A percentile compares a stretch with the other conserved stretches of the same genome.
These are phyloP conservation scores for Emmonsia crescens DNA, from an alignment of 2,329 filamentous ascomycete genomes.

Conservation along the genomic window DNA sequence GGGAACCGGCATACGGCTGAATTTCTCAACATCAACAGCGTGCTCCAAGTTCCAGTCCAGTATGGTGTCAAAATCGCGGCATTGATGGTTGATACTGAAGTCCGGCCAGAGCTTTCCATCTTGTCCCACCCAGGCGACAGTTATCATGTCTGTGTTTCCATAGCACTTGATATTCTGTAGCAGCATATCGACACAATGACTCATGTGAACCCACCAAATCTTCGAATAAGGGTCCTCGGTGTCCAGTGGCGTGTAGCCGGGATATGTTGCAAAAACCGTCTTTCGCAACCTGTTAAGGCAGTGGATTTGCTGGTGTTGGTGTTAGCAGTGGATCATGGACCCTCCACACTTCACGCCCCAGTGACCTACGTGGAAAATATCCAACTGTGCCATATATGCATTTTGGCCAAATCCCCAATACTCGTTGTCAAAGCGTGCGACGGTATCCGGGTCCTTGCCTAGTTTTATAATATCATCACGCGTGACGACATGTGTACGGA, in stretches of 20 bases:
- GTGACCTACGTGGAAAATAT: constrained; percentile 27
- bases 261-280: constrained; percentile 13
- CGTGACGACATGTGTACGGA: constrained; percentile 15
- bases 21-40: constrained; percentile 8
- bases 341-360: not conserved
- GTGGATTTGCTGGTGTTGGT: constrained; percentile 17
- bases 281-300: constrained; percentile 28
- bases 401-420: constrained; percentile 22
- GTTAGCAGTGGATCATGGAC: not conserved
- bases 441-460: constrained; percentile 23
- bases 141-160: constrained; percentile 23
- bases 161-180: constrained; percentile 26
- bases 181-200: constrained; percentile 28
- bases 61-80: constrained; percentile 19
- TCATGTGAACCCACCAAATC: constrained; percentile 19
- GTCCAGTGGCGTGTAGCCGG: constrained; percentile 11
- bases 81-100: constrained; percentile 24
- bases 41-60: constrained; percentile 12
- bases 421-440: constrained; percentile 12
- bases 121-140: constrained; percentile 23
- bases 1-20: constrained; percentile 2
- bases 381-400: constrained; percentile 25
- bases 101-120: constrained; percentile 23
- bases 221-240: not conserved
- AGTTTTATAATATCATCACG: constrained; percentile 18